Evolutionary conservation across 2,329 filamentous ascomycete species (phyloP).

Genomic region (Aspergillus niger): DNA sequence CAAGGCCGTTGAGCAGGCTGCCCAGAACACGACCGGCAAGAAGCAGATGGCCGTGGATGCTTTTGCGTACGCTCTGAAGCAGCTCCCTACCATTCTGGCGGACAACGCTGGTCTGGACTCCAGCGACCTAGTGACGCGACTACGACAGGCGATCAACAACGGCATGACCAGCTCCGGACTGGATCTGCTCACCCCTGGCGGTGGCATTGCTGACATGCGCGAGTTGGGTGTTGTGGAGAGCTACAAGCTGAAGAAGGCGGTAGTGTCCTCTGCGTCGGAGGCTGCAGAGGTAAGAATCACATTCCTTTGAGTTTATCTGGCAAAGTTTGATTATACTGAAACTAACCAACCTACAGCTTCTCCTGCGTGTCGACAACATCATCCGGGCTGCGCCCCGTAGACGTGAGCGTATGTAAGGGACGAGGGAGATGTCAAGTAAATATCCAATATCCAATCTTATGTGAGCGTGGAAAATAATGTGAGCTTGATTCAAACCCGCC

Average conservation of each 20-base stretch:
- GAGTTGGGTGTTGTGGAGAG: conserved; percentile 94
- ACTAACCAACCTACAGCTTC: conserved; percentile 59
- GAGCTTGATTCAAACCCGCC: conserved; percentile 7
- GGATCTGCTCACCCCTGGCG: conserved; percentile 84
- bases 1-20: conserved; percentile 91
- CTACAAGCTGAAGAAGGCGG: conserved; percentile 98
- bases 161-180: conserved; percentile 90
- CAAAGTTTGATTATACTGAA: background rate
- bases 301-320: background rate
- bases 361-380: conserved; percentile 95
- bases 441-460: background rate
- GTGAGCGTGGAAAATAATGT: conserved; percentile 4
- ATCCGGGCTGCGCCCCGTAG: conserved; percentile 88
- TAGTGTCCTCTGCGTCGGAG: conserved; percentile 93
- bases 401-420: conserved; percentile 70
- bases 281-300: conserved; percentile 80
- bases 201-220: conserved; percentile 92
- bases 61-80: conserved; percentile 84
- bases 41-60: conserved; percentile 90
- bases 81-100: conserved; percentile 92
- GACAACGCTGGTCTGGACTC: conserved; percentile 98
- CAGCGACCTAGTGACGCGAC: conserved; percentile 84
- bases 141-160: conserved; percentile 92
- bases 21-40: conserved; percentile 94
- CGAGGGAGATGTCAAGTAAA: conserved; percentile 1